phyloP scores from a whole-genome alignment of 495 filamentous ascomycete genomes.

The Aspergillus nanangensis region DNA sequence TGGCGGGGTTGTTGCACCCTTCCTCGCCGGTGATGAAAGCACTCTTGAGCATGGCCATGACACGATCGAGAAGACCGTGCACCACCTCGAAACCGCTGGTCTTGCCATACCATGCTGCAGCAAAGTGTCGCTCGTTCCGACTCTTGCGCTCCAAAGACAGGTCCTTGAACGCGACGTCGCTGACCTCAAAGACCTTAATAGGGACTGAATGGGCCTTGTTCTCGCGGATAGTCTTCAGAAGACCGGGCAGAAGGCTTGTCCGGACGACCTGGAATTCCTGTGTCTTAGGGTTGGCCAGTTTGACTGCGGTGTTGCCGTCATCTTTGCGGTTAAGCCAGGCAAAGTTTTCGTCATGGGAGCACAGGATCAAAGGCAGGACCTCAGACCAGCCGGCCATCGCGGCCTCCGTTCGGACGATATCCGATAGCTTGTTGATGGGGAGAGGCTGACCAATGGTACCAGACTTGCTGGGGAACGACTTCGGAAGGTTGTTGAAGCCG shows the following conservation, averaged over 20 bases:
- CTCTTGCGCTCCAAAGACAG: conserved; percentile 69
- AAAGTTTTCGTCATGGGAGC: conserved; percentile 98
- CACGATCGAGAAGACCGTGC: conserved; percentile 86
- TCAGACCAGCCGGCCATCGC: conserved; percentile 96
- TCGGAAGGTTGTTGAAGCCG: conserved; percentile 91
- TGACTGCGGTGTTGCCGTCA: conserved; percentile 79
- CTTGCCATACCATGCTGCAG: conserved; percentile 93
- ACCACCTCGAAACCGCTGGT: conserved; percentile 94
- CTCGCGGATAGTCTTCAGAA: conserved; percentile 92
- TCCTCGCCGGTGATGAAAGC: conserved; percentile 75
- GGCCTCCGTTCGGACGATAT: conserved; percentile 85
- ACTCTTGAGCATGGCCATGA: conserved; percentile 87
- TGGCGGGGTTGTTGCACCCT: conserved; percentile 51
- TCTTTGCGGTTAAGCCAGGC: conserved; percentile 90
- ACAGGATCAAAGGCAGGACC: conserved; percentile 93
- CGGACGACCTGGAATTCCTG: conserved; percentile 95
- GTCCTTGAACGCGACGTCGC: conserved; percentile 90
- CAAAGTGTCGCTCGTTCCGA: conserved; percentile 90
- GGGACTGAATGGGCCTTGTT: conserved; percentile 88
- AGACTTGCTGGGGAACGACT: conserved; percentile 74
- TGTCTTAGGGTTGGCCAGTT: conserved; percentile 93
- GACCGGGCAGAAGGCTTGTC: conserved; percentile 80
- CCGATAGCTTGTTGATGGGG: conserved; percentile 86
- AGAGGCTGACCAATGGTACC: conserved; percentile 84
- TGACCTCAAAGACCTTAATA: conserved; percentile 89